Evolutionary conservation across 1,284 basidiomycete genomes (phyloP), one percentile per base, ranked within the genome.

Genomic region (Cryptococcus wingfieldii): DNA sequence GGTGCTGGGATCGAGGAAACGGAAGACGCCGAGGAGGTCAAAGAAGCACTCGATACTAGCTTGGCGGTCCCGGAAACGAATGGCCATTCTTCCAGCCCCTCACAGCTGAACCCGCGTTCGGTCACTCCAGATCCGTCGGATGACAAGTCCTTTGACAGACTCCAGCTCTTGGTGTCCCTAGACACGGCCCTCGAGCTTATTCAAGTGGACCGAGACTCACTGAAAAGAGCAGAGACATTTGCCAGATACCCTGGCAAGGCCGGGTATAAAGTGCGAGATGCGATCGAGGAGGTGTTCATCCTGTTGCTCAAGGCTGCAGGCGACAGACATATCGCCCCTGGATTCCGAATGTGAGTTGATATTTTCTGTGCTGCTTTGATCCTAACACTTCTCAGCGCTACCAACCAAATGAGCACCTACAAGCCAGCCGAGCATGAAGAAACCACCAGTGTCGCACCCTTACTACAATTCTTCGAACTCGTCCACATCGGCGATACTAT

Each of bases 401-500:
- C 85, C 3, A 82, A 87, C 53, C 86, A 89, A 66, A 94, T 96
- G 90, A 82, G 81, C 47, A 79, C 82, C n/a, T 96, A 93, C 72
- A 86, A 86, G 68, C 91, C 93, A 0, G 84, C 85, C 0, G 89
- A 92, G 62, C 88, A 92, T 67, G 83, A 86, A 53, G 84, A 83
- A 53, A 86, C 84, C 16, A 84, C 83, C 27, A 85, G 83, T 55
- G 92, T 98, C 1, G 90, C 92, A 0, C 93, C 95, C 0, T 78
- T 98, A 1, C 79, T 97, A 45, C 93, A 98, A 75, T 98, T 98
- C 77, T 98, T 98, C 66, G 95, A 98, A 79, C 81, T 98, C 16
- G 94, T 96, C 0, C 95, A 98, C 78, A 82, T 98, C 16, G 96
- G 92, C 0, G 95, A 98, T 74, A 98, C 91, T 18, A 97, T 98